A percentile compares a stretch with the other conserved stretches of the same genome.
These are phyloP conservation scores for Schwanniomyces vanrijiae DNA, from an alignment of 805 yeast genomes.

Conservation along the genomic window DNA sequence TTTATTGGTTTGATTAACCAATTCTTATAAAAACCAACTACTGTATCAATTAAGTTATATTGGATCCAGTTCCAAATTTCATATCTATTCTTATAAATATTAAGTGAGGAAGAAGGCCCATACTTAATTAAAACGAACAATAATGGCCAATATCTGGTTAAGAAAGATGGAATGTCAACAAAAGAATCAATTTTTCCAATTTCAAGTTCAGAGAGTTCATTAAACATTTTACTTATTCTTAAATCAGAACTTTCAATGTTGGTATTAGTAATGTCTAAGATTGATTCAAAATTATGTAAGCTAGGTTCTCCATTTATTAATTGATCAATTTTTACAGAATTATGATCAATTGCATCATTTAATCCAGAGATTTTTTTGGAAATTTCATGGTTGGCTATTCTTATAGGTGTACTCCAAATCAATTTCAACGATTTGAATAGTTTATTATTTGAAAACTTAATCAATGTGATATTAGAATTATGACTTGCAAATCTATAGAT, in stretches of 20 bases:
- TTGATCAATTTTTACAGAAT: constrained; percentile 22
- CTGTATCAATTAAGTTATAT: constrained; percentile 62
- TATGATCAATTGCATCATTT: constrained; percentile 19
- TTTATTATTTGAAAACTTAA: constrained; percentile 6
- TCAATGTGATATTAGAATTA: constrained; percentile 15
- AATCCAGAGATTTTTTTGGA: constrained; percentile 18
- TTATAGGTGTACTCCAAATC: constrained; percentile 18
- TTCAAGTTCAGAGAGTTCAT: constrained; percentile 10
- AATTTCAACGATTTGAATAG: constrained; percentile 5
- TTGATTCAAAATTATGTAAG: constrained; percentile 11
- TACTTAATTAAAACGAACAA: constrained; percentile 39
- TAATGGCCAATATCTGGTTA: constrained; percentile 68
- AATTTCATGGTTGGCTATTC: constrained; percentile 26
- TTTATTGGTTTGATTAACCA: constrained; percentile 81
- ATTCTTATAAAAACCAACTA: constrained; percentile 65
- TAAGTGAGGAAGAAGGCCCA: constrained; percentile 52
- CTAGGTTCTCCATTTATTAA: constrained; percentile 18
- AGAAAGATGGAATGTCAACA: constrained; percentile 34
- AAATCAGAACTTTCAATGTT: not conserved
- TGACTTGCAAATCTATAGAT: constrained; percentile 10
- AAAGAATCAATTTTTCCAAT: constrained; percentile 3
- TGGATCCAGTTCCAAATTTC: constrained; percentile 57
- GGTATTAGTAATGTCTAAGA: not conserved
- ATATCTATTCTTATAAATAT: constrained; percentile 50
- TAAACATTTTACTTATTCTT: constrained; percentile 6